Percentiles rank a stretch among this genome's conserved stretches.
These are phyloP conservation scores for Xylaria sp. DNA, from an alignment of 2,329 filamentous ascomycete genomes.

Conservation along the genomic window DNA sequence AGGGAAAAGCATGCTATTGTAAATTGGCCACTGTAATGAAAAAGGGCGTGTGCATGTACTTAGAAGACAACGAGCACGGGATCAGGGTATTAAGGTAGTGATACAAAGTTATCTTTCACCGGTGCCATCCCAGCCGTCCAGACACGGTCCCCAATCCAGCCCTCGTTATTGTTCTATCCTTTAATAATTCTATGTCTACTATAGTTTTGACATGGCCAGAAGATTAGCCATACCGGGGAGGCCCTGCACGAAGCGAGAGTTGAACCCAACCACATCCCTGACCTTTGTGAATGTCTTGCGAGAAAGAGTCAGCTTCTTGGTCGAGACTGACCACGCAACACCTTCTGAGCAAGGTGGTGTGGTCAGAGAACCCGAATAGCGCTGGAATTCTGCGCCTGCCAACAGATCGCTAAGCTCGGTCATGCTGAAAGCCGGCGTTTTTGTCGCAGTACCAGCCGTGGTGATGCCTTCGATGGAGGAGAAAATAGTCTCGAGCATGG, in stretches of 20 bases:
- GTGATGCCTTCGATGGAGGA: conserved; percentile 48
- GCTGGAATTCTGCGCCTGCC: conserved; percentile 47
- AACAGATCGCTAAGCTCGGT: conserved; percentile 48
- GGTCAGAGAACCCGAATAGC: conserved; percentile 54
- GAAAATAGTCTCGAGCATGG: conserved; percentile 55
- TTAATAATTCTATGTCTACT: neutral
- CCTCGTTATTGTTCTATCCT: neutral
- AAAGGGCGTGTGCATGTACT: too few relatives aligned
- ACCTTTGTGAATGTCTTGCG: conserved; percentile 46
- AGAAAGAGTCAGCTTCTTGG: conserved; percentile 48
- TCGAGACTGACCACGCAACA: conserved; percentile 55
- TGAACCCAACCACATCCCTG: conserved; percentile 54
- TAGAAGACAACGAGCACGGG: too few relatives aligned
- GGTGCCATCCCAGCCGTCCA: neutral
- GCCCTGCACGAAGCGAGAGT: conserved; percentile 54
- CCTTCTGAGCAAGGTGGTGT: conserved; percentile 56
- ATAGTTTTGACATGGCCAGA: conserved; percentile 28
- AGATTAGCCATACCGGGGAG: conserved; percentile 48
- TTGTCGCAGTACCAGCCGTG: conserved; percentile 49
- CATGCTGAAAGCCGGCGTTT: conserved; percentile 51
- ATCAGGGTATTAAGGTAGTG: too few relatives aligned
- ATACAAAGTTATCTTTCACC: neutral
- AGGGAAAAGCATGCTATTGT: too few relatives aligned
- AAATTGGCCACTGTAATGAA: too few relatives aligned
- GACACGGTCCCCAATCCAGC: neutral